Conservation (phyloP, 2,329 filamentous ascomycete species). For the Lachnellula suecica region DNA sequence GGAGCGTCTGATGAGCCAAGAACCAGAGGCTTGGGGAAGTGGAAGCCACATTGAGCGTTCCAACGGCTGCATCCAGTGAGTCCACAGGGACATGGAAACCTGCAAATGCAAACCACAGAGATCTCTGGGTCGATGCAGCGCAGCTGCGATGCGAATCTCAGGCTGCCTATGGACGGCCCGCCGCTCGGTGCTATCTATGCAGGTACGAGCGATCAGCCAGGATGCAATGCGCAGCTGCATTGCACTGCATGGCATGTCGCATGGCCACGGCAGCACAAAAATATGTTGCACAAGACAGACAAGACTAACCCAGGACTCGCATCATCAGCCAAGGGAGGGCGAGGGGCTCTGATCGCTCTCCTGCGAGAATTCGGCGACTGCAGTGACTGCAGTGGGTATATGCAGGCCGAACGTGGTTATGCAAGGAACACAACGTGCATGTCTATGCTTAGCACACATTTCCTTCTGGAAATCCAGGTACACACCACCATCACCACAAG, state of each 20-base stretch:
- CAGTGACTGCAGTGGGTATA: not conserved
- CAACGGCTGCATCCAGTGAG: too few relatives aligned
- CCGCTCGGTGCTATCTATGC: conserved; percentile 4
- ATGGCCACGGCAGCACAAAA: not conserved
- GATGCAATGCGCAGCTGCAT: not conserved
- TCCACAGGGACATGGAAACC: not conserved
- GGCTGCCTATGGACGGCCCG: not conserved
- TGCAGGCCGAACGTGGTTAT: not conserved
- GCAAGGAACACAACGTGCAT: not conserved
- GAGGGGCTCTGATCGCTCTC: not conserved
- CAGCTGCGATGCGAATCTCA: not conserved
- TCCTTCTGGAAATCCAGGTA: not conserved
- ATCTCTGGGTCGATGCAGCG: not conserved
- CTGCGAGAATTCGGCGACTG: not conserved
- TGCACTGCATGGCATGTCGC: not conserved
- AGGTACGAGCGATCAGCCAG: conserved; percentile 2
- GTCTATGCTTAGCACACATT: conserved; percentile 9
- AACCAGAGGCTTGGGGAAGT: not conserved
- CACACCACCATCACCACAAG: not conserved
- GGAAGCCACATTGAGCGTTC: not conserved
- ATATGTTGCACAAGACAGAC: not conserved
- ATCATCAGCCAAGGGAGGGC: not conserved
- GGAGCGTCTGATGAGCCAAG: not conserved
- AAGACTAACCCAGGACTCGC: not conserved
- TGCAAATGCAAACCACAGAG: not conserved